Evolutionary conservation across 192 early-diverging fungal species (phyloP).

Genomic region (Gorgonomyces haynaldii): DNA sequence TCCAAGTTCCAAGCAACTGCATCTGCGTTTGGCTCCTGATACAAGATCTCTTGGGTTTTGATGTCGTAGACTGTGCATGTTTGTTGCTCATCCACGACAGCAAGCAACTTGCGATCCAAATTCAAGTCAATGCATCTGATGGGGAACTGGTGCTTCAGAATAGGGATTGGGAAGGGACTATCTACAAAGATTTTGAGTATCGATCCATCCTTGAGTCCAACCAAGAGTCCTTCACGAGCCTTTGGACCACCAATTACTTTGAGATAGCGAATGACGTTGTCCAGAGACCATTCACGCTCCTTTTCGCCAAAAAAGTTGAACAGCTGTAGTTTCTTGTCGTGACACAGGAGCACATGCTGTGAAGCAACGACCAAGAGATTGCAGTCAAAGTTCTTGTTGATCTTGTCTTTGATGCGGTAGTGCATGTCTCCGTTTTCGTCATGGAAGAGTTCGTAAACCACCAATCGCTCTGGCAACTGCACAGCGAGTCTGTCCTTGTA

Average conservation of each 20-base stretch:
- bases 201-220: conserved; percentile 43
- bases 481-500: conserved; percentile 46
- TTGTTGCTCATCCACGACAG: conserved; percentile 45
- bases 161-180: conserved; percentile 42
- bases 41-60: conserved; percentile 39
- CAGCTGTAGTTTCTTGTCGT: conserved; percentile 37
- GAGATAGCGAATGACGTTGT: conserved; percentile 39
- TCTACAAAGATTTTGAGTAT: conserved; percentile 44
- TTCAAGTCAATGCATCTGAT: conserved; percentile 42
- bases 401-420: conserved; percentile 50
- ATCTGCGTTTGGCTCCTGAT: conserved; percentile 46
- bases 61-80: conserved; percentile 39
- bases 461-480: conserved; percentile 40
- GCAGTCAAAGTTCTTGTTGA: conserved; percentile 42
- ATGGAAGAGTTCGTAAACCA: conserved; percentile 46
- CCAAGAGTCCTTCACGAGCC: conserved; percentile 38
- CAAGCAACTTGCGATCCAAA: conserved; percentile 31
- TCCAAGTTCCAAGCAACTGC: conserved; percentile 49
- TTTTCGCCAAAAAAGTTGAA: conserved; percentile 40
- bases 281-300: conserved; percentile 44
- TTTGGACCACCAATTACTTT: conserved; percentile 44
- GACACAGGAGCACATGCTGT: conserved; percentile 41
- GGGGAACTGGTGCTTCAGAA: conserved; percentile 29
- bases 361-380: conserved; percentile 45
- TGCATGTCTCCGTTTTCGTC: conserved; percentile 47